Evolutionary conservation across 2,329 filamentous ascomycete genomes (phyloP), one percentile per base, ranked within the genome.

Genomic region (Penicillium sp.): DNA sequence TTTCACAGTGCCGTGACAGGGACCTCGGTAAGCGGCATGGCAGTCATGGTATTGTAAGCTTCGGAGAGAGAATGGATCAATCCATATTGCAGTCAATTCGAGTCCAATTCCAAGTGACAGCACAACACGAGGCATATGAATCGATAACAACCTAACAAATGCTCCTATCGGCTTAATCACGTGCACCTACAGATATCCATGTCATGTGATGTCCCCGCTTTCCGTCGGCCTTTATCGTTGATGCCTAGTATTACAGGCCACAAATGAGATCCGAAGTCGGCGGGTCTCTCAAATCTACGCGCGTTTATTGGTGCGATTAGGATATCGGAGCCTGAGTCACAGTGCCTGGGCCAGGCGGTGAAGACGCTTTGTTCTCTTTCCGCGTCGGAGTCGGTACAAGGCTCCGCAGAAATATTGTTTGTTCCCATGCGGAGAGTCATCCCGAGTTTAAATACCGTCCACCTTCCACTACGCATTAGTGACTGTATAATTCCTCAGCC

Each of bases 361-460:
- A 54, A 32, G 10, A 15, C 46, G 20, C 31, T 35, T 29, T 31
- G 33, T 46, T 18, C 38, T 37, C 41, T 23, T 46, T 4, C 39
- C 41, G 43, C 42, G 41, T 49, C 62, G 65, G 64, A 67, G 63
- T 64, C 63, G 52, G 57, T 41, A 39, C 53, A 42, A 46, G 43
- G 53, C 56, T 65, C 62, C 63, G 62, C 52, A 49, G 46, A 52
- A 50, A 54, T 25, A 51, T 46, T 39, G 12, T 15, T 47, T 46
- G 28, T 27, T 15, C 38, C 43, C 39, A 47, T 56, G 55, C 49
- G 48, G 58, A 61, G 57, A 61, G 57, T 61, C 57, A 60, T 58
- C 43, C 41, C 44, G 47, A 41, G 57, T 58, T 61, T 60, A 64
- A 62, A 56, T 35, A 42, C 38, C 44, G 44, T 55, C 50, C 43